Base-by-base conservation (phyloP, 345 rosid species). In the Aurinia saxatilis region DNA sequence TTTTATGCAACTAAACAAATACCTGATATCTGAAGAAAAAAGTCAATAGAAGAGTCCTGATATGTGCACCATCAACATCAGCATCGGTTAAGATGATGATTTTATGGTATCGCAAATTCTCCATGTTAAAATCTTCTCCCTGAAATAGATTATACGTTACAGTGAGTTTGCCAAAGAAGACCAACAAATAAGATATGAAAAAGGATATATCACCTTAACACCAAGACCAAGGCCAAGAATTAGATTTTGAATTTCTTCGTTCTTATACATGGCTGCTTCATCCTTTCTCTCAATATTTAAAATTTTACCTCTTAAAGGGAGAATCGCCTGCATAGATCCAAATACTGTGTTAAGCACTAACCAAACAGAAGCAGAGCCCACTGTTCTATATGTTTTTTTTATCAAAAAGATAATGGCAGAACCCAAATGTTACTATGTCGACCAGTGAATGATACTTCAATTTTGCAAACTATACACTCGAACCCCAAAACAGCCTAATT, bases 1-100 rank as follows among this genome's bases (percentile, higher is more conserved):
- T 14, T 40, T 7, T 30, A 34, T 50, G 8, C 31, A 27, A 27
- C 2, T 16, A 50, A 44, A 41, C 17, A 36, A 2, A 29, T 77
- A 95, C 99, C 99, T 88, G 99, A 78, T 90, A 95, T 90, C 96
- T 88, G 65, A 60, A 95, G 85, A 95, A 95, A 77, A 95, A 95
- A 15, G 97, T 95, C 74, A 95, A 68, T 7, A 95, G 73, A 58
- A 95, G 87, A 16, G 99, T 95, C 31, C 97, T 75, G 64, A 95
- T 95, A 72, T 95, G 99, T 66, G 99, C 99, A 72, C 97, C 99
- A 79, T 95, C 99, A 53, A 95, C 97, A 75, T 95, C 99, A 58
- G 99, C 99, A 84, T 95, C 99, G 35, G 99, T 95, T 70, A 95
- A 77, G 70, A 95, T 88, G 74, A 95, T 90, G 67, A 95, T 88